A percentile compares a stretch with the other conserved stretches of the same genome.
phyloP scores from a whole-genome alignment of 345 rosid genomes.

The Limnanthes douglasii region DNA sequence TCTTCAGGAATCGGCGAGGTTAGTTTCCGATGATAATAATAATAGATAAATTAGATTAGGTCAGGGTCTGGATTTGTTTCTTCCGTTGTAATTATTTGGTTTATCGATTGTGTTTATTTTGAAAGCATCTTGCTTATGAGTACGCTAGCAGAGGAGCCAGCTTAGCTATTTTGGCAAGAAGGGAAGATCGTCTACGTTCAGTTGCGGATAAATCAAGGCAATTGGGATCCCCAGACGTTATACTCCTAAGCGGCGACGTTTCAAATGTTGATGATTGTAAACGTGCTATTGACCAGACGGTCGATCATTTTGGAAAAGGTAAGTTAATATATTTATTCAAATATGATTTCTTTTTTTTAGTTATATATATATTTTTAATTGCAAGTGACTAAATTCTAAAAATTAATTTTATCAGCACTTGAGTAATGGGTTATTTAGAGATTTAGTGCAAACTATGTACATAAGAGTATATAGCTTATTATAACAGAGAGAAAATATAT shows the following conservation, averaged over 20 bases:
- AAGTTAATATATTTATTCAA: not conserved
- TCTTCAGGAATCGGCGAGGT: conserved; percentile 44
- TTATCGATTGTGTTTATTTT: not conserved
- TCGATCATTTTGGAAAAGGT: conserved; percentile 10
- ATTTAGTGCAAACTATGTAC: too few relatives aligned
- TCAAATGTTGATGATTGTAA: conserved; percentile 9
- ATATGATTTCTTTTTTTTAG: too few relatives aligned
- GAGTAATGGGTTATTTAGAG: too few relatives aligned
- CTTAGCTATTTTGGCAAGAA: conserved; percentile 8
- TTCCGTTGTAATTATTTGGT: not conserved
- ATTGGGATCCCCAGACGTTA: conserved; percentile 12
- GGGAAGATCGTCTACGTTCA: conserved; percentile 3
- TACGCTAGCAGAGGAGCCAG: conserved; percentile 14
- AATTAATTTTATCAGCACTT: too few relatives aligned
- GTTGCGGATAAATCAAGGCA: conserved; percentile 2
- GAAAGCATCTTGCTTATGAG: conserved; percentile 9
- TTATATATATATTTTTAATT: too few relatives aligned
- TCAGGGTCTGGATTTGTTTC: not conserved
- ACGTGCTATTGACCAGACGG: conserved; percentile 5
- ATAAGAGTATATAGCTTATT: too few relatives aligned
- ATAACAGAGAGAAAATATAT: too few relatives aligned
- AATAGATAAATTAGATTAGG: not conserved
- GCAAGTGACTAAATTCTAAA: too few relatives aligned
- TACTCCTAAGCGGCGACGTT: conserved; percentile 6
- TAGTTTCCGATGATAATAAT: not conserved